Evolutionary conservation across 352 stramenopile genomes (phyloP).

Genomic region (Thalassiosira livingstoniorum): DNA sequence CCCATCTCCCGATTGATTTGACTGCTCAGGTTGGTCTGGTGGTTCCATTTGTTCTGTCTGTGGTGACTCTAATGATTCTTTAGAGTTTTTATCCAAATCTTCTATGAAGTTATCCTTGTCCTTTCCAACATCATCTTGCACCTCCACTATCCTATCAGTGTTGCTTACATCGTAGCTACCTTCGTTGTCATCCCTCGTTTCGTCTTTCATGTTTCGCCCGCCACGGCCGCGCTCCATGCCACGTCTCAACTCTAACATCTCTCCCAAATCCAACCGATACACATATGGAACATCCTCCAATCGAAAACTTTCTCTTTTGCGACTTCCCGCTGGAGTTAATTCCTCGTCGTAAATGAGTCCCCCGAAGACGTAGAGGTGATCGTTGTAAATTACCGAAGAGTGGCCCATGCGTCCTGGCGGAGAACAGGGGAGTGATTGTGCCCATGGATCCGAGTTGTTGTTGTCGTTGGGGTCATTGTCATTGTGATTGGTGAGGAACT

Average conservation of each 20-base stretch:
- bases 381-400: constrained; percentile 51
- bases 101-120: constrained; percentile 1
- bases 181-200: background rate
- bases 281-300: constrained; percentile 65
- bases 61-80: background rate
- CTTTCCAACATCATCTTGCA: background rate
- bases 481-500: constrained; percentile 27
- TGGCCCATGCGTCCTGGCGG: constrained; percentile 62
- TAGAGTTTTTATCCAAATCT: background rate
- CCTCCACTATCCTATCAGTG: constrained; percentile 2
- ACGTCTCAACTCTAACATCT: constrained; percentile 39
- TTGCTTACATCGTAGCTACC: background rate
- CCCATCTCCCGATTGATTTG: too few relatives aligned
- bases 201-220: background rate
- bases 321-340: constrained; percentile 12
- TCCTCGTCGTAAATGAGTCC: constrained; percentile 65
- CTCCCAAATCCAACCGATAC: constrained; percentile 58
- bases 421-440: constrained; percentile 29
- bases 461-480: background rate
- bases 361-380: constrained; percentile 68
- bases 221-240: background rate
- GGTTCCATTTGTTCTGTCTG: background rate
- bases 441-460: constrained; percentile 32
- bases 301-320: constrained; percentile 44
- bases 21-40: background rate